Base-by-base conservation (phyloP, 163 green algal genomes). In the Volvox carteri region DNA sequence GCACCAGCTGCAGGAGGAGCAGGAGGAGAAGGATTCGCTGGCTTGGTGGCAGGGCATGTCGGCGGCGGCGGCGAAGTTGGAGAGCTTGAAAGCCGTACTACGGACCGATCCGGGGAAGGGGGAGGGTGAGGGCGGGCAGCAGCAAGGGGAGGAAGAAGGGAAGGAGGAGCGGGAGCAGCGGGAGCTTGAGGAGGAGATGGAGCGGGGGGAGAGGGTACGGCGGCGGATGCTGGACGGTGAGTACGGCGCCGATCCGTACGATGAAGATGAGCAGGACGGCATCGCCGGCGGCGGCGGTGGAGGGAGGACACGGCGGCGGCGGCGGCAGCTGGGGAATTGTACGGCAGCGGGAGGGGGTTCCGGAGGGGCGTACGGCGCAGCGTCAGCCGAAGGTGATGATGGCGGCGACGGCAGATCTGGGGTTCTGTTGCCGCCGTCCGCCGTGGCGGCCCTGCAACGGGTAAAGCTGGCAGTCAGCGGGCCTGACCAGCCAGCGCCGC, bases 71-170 rank as follows among this genome's bases (percentile, higher is more conserved):
- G 48, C 44, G 12, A 1, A 50, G 35, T 16, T 88, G 50, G 68
- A 74, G 68, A 75, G 83, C 37, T 16, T 81, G 48, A 30, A 46
- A 33, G 65, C 46, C 18, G 81, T 54, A 9, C 67, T 88, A 46
- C 46, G 16, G 65, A 62, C 44, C 4, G 25, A n/a, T 35, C 37
- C 19, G 76, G 76, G 76, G 11, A 14, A 50, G 33, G 2, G 35
- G 39, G 33, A 41, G 8, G 37, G 35, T 14, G 54, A 74, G 54
- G 78, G 4, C 8, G 37, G 25, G 78, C 12, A n/a, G 2, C 30
- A 12, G 58, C 16, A 62, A 11, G 77, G 6, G 6, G 75, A 30
- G 30, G 74, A 46, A 5, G 72, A 35, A 5, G 72, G 33, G 28
- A 23, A 23, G 23, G 28, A 39, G 67, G 35, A 76, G 8, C 9